Evolutionary conservation across 805 yeast genomes (phyloP).

Genomic region (Trichomonascus vanleenenianus): DNA sequence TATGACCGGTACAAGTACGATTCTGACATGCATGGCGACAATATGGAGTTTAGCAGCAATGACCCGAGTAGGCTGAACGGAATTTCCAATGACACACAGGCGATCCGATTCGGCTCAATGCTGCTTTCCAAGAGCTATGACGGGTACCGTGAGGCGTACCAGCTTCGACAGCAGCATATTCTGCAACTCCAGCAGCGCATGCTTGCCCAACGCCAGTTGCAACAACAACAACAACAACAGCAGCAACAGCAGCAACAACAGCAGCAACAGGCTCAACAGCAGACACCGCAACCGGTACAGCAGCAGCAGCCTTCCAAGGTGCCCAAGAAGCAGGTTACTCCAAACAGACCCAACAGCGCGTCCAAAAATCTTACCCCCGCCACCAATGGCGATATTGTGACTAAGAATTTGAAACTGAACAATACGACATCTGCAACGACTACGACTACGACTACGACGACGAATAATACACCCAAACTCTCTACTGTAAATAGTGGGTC

Average conservation of each 20-base stretch:
- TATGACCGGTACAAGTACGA: slow-evolving; percentile 65
- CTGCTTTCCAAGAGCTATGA: slow-evolving; percentile 80
- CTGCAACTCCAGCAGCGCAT: slow-evolving; percentile 31
- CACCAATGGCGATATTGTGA: not conserved
- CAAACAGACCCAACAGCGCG: not conserved
- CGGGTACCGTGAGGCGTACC: slow-evolving; percentile 49
- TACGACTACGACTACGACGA: no score
- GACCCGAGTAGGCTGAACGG: slow-evolving; percentile 82
- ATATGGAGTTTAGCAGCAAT: slow-evolving; percentile 48
- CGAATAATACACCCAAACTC: not conserved
- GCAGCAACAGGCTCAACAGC: slow-evolving; percentile 8
- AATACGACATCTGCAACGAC: no score
- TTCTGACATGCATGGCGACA: slow-evolving; percentile 40
- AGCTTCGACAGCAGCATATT: slow-evolving; percentile 46
- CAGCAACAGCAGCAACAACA: slow-evolving; percentile 15
- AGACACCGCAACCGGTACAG: slow-evolving; percentile 1
- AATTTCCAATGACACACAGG: slow-evolving; percentile 79
- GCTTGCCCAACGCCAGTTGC: slow-evolving; percentile 21
- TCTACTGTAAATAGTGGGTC: not conserved
- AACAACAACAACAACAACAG: slow-evolving; percentile 26
- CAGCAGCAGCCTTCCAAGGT: not conserved
- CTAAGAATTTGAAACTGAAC: not conserved
- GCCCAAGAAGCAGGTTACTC: no score
- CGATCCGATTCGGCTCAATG: slow-evolving; percentile 89
- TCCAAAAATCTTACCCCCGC: not conserved